Percentiles rank a stretch among this genome's conserved stretches.
phyloP scores from a whole-genome alignment of 2,329 filamentous ascomycete species.

The Westerdykella aurantiaca region DNA sequence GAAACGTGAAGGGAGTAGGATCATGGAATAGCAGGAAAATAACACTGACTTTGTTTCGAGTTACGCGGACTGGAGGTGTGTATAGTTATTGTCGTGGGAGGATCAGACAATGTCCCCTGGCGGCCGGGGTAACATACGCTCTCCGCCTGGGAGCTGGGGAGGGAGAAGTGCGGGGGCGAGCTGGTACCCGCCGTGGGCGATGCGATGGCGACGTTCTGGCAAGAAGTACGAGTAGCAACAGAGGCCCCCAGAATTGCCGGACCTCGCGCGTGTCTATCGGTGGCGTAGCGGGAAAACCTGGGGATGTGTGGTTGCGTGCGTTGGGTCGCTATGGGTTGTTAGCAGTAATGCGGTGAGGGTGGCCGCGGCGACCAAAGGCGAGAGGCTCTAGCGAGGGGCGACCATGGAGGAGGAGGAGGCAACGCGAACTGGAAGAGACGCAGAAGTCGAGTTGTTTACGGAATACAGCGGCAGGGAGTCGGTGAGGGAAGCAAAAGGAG shows the following conservation, averaged over 20 bases:
- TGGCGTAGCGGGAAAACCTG: too few relatives aligned
- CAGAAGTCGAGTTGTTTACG: conserved; percentile 6
- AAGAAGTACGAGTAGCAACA: too few relatives aligned
- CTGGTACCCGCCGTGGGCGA: too few relatives aligned
- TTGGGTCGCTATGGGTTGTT: neutral
- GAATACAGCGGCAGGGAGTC: conserved; percentile 1
- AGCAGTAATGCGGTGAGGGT: neutral
- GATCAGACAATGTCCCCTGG: neutral
- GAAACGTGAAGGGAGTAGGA: neutral
- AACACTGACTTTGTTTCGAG: too few relatives aligned
- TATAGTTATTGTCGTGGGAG: too few relatives aligned
- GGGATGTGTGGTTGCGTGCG: too few relatives aligned
- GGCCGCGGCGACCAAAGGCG: neutral
- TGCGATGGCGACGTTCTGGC: too few relatives aligned
- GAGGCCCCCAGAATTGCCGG: too few relatives aligned
- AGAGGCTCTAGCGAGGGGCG: conserved; percentile 7
- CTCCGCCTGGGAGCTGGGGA: neutral
- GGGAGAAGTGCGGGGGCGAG: neutral
- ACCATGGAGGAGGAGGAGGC: conserved; percentile 10
- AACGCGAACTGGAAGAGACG: conserved; percentile 4
- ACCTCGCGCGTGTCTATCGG: too few relatives aligned
- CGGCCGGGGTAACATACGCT: neutral
- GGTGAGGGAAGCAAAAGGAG: conserved; percentile 1
- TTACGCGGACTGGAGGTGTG: too few relatives aligned
- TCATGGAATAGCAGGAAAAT: neutral